Conservation (phyloP, 2,329 filamentous ascomycete genomes). For the Rutstroemia sp. region DNA sequence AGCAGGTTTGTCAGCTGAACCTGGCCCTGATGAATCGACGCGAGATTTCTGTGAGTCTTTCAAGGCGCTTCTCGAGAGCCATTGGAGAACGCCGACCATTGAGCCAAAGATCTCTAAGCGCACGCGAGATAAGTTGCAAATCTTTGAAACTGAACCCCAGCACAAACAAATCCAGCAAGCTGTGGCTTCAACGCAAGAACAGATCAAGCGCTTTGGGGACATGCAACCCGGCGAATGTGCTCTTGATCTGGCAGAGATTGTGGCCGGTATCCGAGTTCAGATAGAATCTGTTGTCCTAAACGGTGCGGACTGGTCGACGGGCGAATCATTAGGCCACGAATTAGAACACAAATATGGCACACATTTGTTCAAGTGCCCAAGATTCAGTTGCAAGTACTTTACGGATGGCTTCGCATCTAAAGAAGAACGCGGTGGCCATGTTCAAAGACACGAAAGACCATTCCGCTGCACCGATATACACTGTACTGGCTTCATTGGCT, state of each 20-base stretch:
- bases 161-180: not conserved
- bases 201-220: not conserved
- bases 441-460: slow-evolving; percentile 31
- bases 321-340: slow-evolving; percentile 20
- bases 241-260: not conserved
- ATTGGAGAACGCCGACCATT: not conserved
- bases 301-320: not conserved
- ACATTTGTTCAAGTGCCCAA: too few species aligned
- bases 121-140: not conserved
- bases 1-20: not conserved
- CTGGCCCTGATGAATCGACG: not conserved
- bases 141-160: not conserved
- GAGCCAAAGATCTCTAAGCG: not conserved
- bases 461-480: slow-evolving; percentile 27
- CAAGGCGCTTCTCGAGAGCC: slow-evolving; percentile 1
- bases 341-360: too few species aligned
- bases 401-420: slow-evolving; percentile 29
- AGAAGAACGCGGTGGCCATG: slow-evolving; percentile 28
- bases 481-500: slow-evolving; percentile 13
- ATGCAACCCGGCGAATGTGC: too few species aligned
- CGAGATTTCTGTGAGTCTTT: slow-evolving; percentile 8
- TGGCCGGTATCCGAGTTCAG: not conserved
- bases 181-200: not conserved
- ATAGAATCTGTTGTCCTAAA: not conserved
- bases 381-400: too few species aligned